Conservation (phyloP, 176 grass and related monocot species). For the Oryza meyeriana region DNA sequence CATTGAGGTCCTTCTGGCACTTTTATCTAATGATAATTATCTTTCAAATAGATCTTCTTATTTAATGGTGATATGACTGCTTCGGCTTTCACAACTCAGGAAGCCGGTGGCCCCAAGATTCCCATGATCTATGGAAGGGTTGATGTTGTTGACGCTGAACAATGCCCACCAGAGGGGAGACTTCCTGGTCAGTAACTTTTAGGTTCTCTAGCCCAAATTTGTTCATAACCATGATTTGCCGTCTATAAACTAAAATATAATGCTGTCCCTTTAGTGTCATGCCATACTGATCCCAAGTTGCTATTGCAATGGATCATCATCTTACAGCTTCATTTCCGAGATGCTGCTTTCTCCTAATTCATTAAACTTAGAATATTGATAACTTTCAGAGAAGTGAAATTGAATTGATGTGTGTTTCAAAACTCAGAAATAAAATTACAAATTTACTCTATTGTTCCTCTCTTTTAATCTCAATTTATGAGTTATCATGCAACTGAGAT, state of each 20-base stretch:
- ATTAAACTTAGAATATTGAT: neutral
- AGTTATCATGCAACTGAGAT: neutral
- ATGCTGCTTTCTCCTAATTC: neutral
- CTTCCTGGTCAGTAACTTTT: constrained; percentile 67
- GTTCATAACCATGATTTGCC: neutral
- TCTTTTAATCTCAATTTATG: neutral
- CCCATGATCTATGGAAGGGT: constrained; percentile 91
- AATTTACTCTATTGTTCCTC: neutral
- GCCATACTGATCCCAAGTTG: neutral
- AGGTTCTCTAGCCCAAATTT: neutral
- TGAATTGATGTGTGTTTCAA: neutral
- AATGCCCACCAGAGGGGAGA: constrained; percentile 82
- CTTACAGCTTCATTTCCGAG: neutral
- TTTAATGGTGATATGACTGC: neutral
- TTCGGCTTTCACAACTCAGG: constrained; percentile 49
- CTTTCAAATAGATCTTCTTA: neutral
- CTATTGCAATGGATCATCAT: neutral
- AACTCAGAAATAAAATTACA: neutral
- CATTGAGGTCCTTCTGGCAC: constrained; percentile 59
- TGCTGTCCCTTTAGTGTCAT: neutral
- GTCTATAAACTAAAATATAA: neutral
- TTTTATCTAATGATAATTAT: neutral
- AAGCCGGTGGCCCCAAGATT: constrained; percentile 92
- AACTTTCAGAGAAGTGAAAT: neutral
- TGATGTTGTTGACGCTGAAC: constrained; percentile 62